Evolutionary conservation across 2,329 filamentous ascomycete species (phyloP).

Genomic region (Monascus ruber): DNA sequence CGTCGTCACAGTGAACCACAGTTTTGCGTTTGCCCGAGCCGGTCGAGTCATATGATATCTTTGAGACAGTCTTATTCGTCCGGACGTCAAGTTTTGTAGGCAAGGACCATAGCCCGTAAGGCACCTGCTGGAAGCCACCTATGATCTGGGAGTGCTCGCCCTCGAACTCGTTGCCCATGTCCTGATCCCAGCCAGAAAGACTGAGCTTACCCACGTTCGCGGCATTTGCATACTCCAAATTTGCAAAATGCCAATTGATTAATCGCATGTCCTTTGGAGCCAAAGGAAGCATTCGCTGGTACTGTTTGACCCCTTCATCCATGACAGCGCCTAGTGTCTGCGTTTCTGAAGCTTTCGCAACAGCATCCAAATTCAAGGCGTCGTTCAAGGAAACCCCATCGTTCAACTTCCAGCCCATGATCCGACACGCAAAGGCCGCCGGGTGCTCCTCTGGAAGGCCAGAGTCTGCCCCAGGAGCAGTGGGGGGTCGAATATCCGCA

Average conservation of each 20-base stretch:
- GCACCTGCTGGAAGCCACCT: constrained; percentile 86
- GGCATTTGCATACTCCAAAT: constrained; percentile 94
- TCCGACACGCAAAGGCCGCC: constrained; percentile 63
- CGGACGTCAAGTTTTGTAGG: constrained; percentile 68
- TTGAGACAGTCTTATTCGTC: constrained; percentile 60
- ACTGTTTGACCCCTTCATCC: constrained; percentile 83
- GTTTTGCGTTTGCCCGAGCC: constrained; percentile 37
- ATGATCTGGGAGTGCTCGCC: constrained; percentile 87
- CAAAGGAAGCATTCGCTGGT: constrained; percentile 69
- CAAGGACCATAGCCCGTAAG: constrained; percentile 69
- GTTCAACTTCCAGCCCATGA: constrained; percentile 73
- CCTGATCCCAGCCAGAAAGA: constrained; percentile 88
- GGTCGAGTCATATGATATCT: constrained; percentile 52
- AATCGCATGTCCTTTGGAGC: constrained; percentile 78
- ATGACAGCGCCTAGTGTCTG: constrained; percentile 84
- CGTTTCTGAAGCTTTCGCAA: constrained; percentile 48
- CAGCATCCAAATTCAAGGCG: constrained; percentile 59
- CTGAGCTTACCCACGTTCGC: constrained; percentile 78
- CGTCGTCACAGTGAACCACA: constrained; percentile 64
- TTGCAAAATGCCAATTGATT: constrained; percentile 96
- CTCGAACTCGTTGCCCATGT: constrained; percentile 95
- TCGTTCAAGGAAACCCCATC: constrained; percentile 50
- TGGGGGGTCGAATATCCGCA: constrained; percentile 38
- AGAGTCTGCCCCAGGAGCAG: constrained; percentile 43
- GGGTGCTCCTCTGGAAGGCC: constrained; percentile 58